phyloP scores from a whole-genome alignment of 352 stramenopile species.

The Peronosclerospora sorghi region DNA sequence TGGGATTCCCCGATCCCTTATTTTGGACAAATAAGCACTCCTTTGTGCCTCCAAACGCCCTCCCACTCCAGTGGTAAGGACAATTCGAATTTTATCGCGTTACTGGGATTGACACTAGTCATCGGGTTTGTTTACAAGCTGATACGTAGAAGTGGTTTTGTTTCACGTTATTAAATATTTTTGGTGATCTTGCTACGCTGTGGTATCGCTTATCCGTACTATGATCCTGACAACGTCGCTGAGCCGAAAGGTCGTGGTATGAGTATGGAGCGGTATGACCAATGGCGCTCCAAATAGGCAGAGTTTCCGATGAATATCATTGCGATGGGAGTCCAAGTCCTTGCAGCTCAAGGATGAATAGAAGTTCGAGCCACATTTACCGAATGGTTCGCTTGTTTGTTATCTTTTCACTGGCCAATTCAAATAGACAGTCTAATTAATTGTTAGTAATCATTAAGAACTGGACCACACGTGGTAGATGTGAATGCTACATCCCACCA shows the following conservation, averaged over 20 bases:
- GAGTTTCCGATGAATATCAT: slow-evolving; percentile 28
- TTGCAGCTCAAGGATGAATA: slow-evolving; percentile 28
- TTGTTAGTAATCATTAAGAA: no score
- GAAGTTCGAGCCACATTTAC: slow-evolving; percentile 20
- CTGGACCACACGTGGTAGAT: no score
- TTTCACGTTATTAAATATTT: not conserved
- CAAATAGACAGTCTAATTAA: not conserved
- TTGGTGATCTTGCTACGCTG: slow-evolving; percentile 13
- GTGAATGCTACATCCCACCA: no score
- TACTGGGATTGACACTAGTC: slow-evolving; percentile 48
- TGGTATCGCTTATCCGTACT: slow-evolving; percentile 73
- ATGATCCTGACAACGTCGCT: slow-evolving; percentile 73
- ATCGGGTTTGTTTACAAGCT: slow-evolving; percentile 33
- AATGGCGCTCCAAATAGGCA: slow-evolving; percentile 67
- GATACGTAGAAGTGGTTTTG: no score
- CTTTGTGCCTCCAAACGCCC: not conserved
- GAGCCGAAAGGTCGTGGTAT: slow-evolving; percentile 72
- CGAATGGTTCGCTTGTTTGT: slow-evolving; percentile 13
- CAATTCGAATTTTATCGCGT: slow-evolving; percentile 76
- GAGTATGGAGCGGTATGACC: slow-evolving; percentile 80
- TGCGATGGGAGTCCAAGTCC: slow-evolving; percentile 13
- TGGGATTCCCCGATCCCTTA: no score
- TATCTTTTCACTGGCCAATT: slow-evolving; percentile 1
- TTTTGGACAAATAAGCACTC: no score
- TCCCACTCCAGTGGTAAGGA: slow-evolving; percentile 46